A percentile compares a stretch with the other conserved stretches of the same genome.
phyloP scores from a whole-genome alignment of 228 moss, liverwort and hornwort species.

The Sphagnum fallax region DNA sequence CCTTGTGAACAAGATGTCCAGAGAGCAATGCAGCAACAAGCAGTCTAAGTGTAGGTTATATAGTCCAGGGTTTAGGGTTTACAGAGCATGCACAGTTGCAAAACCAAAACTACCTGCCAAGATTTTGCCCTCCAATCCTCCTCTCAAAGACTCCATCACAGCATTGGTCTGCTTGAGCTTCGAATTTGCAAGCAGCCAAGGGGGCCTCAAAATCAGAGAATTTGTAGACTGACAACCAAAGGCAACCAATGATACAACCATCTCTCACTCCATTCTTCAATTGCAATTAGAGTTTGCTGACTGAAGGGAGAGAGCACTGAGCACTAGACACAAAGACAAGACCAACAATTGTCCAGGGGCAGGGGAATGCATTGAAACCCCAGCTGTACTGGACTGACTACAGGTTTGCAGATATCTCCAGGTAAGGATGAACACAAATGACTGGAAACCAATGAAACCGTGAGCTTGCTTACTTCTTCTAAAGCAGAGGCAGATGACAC shows the following conservation, averaged over 20 bases:
- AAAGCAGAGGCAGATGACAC: constrained; percentile 20
- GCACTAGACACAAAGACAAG: neutral
- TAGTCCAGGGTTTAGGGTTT: neutral
- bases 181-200: constrained; percentile 20
- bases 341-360: neutral
- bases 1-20: neutral
- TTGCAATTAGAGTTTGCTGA: neutral
- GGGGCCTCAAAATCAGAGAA: neutral
- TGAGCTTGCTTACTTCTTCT: constrained; percentile 14
- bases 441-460: neutral
- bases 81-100: too few relatives aligned
- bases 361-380: neutral
- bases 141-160: constrained; percentile 21
- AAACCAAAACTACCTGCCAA: constrained; percentile 22
- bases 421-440: neutral
- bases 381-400: neutral
- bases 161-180: constrained; percentile 26
- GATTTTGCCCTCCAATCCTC: constrained; percentile 30
- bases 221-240: neutral
- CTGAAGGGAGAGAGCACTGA: neutral
- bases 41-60: neutral
- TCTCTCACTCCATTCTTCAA: neutral
- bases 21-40: neutral
- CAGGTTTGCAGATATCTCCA: neutral
- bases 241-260: neutral